These are phyloP conservation scores for Endogone sp. DNA, from an alignment of 192 early-diverging fungal species.

Conservation along the genomic window DNA sequence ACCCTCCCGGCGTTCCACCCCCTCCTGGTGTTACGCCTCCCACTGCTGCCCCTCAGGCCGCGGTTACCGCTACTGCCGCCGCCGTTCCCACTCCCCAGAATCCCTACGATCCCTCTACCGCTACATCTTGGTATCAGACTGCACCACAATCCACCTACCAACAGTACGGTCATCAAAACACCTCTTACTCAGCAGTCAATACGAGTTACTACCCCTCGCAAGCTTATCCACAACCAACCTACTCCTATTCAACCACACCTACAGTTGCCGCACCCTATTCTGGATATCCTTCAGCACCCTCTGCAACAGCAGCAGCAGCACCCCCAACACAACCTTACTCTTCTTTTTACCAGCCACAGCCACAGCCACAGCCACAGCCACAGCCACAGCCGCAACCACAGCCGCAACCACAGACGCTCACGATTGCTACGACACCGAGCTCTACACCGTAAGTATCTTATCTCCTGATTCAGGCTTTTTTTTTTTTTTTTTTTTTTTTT, in stretches of 20 bases:
- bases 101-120: constrained; percentile 7
- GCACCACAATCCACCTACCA: constrained; percentile 13
- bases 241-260: constrained; percentile 13
- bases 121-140: constrained; percentile 7
- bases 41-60: not conserved
- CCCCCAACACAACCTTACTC: constrained; percentile 27
- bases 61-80: constrained; percentile 5
- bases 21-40: constrained; percentile 6
- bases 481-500: too few relatives aligned
- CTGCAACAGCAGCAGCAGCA: constrained; percentile 15
- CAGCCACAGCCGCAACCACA: constrained; percentile 23
- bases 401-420: constrained; percentile 17
- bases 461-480: too few relatives aligned
- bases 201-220: constrained; percentile 23
- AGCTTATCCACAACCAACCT: constrained; percentile 11
- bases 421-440: not conserved
- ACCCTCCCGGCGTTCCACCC: constrained; percentile 1
- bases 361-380: constrained; percentile 10
- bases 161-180: constrained; percentile 8
- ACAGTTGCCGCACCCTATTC: constrained; percentile 9
- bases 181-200: constrained; percentile 1
- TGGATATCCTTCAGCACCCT: constrained; percentile 18
- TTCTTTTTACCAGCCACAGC: constrained; percentile 21
- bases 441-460: not conserved
- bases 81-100: constrained; percentile 6